Evolutionary conservation across 2,329 filamentous ascomycete genomes (phyloP), one percentile per base, ranked within the genome.

Genomic region (Fusarium sp.): DNA sequence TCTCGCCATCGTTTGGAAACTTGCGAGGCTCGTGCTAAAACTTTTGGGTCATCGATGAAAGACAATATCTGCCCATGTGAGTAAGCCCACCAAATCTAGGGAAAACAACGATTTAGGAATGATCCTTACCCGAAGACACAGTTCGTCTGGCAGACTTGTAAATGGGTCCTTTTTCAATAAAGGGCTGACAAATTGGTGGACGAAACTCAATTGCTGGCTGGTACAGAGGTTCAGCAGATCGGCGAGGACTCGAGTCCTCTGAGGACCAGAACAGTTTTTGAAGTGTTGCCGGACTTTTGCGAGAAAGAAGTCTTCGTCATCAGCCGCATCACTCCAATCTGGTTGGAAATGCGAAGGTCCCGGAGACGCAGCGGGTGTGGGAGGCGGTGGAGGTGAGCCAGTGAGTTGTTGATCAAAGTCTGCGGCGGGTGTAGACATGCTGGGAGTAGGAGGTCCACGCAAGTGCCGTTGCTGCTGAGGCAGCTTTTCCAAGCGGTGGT

Each of bases 141-240:
- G 85, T 83, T 99, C 96, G 78, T 97, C 95, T 1, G 96, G 96
- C 60, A 99, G 87, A 64, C 92, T 93, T 56, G 92, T 94, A 78
- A 99, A 98, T 0, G 96, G 96, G 80, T 99, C 96, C 81, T 98
- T 97, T 83, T 98, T 98, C 72, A 99, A 84, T 70, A 97, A 85
- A 33, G 96, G 96, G 80, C 94, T 95, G 75, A 99, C 95, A 82
- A 97, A 97, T 80, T 97, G 94, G 76, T 97, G 94, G 25, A 99
- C 95, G 80, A 98, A 98, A 82, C 94, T 97, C 74, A 99, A 86
- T 81, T 97, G 93, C 78, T 97, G 94, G 77, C 94, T 98, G 76
- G 97, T 97, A 84, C 96, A 99, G 76, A 97, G 89, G 78, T 97
- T 97, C 73, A 99, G 85, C 63, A 99, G 86, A 79, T 97, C 95